These are phyloP conservation scores for Blastobotrys petasosporus DNA, from an alignment of 1,139 yeast genomes.

Conservation along the genomic window DNA sequence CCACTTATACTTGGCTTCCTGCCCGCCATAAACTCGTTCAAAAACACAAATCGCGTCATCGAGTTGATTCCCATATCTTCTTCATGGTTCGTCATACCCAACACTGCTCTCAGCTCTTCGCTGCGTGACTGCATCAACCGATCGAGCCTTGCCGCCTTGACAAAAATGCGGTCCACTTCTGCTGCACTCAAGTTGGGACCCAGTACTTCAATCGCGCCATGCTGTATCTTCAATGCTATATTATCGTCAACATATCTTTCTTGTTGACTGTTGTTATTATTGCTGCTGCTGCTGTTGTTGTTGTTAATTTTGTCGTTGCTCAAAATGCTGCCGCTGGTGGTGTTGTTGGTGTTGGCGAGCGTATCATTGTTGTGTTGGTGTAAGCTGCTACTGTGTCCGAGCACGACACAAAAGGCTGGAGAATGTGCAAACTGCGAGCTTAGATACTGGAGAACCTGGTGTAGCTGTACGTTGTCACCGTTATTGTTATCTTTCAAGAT, in stretches of 20 bases:
- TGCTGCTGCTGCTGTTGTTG: too few species aligned
- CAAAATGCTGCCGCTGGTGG: too few species aligned
- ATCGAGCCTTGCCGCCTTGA: slow-evolving; percentile 2
- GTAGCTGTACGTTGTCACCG: not conserved
- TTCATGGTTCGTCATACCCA: slow-evolving; percentile 10
- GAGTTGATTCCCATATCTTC: slow-evolving; percentile 10
- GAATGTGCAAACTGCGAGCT: slow-evolving; percentile 11
- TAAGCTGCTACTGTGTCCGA: slow-evolving; percentile 2
- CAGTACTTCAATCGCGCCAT: slow-evolving; percentile 8
- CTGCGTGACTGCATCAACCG: slow-evolving; percentile 5
- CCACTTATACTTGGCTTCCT: not conserved
- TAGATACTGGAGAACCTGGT: slow-evolving; percentile 9
- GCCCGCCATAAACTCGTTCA: not conserved
- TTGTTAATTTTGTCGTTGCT: too few species aligned
- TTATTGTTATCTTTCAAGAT: slow-evolving; percentile 2
- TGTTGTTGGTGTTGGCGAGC: too few species aligned
- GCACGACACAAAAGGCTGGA: slow-evolving; percentile 8
- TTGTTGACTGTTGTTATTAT: too few species aligned
- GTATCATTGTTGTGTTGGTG: too few species aligned
- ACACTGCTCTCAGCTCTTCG: slow-evolving; percentile 9
- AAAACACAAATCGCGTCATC: slow-evolving; percentile 9
- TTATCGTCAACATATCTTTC: not conserved
- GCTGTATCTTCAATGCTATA: not conserved
- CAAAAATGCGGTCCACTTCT: slow-evolving; percentile 4
- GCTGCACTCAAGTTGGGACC: not conserved